Evolutionary conservation across 371 early-diverging fungal species (phyloP).

Genomic region (Syncephalis plumigaleata): DNA sequence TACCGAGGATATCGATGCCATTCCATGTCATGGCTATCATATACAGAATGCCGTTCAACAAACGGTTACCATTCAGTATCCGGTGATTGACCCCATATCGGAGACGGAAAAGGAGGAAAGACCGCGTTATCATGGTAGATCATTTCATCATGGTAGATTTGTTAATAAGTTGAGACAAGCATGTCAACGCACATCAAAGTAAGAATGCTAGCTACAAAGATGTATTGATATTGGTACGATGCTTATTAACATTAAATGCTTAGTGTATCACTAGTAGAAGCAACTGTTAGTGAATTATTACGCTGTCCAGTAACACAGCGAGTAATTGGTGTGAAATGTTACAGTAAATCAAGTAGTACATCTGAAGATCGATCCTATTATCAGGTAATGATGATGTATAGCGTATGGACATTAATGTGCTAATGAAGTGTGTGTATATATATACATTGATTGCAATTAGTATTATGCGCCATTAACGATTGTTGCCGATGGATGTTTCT

Average conservation of each 20-base stretch:
- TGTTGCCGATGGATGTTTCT: conserved; percentile 84
- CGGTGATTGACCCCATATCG: conserved; percentile 13
- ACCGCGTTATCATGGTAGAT: conserved; percentile 34
- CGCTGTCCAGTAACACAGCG: conserved; percentile 18
- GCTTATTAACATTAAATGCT: background rate
- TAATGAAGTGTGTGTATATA: too few species aligned
- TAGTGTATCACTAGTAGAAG: conserved; percentile 58
- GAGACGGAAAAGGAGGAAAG: conserved; percentile 15
- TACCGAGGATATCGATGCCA: conserved; percentile 71
- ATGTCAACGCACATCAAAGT: conserved; percentile 34
- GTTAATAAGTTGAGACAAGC: conserved; percentile 66
- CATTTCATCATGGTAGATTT: conserved; percentile 91
- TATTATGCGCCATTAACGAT: conserved; percentile 54
- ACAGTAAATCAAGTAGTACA: conserved; percentile 8
- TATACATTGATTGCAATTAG: background rate
- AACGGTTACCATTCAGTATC: conserved; percentile 41
- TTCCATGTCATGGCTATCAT: conserved; percentile 73
- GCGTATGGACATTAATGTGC: too few species aligned
- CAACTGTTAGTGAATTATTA: conserved; percentile 39
- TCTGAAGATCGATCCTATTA: too few species aligned
- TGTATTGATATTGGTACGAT: background rate
- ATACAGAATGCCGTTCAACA: conserved; percentile 32
- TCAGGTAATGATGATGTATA: too few species aligned
- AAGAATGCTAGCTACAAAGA: conserved; percentile 8
- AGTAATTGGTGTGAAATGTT: conserved; percentile 29